Evolutionary conservation across 2,329 filamentous ascomycete species (phyloP).

Genomic region (Lojkania enalia): DNA sequence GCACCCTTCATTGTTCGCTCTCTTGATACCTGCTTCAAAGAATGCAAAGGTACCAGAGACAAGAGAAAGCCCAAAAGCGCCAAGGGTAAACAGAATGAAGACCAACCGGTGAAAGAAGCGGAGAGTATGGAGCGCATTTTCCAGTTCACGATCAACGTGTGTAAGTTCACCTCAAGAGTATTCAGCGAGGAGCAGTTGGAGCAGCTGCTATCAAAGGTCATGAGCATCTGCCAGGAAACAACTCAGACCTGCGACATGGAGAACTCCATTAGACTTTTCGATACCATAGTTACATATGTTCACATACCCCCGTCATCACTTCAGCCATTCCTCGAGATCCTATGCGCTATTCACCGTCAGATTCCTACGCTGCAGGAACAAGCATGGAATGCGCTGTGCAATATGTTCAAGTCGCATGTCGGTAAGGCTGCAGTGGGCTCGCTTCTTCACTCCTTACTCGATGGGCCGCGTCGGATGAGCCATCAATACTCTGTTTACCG

Average conservation of each 20-base stretch:
- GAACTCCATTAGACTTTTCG: constrained; percentile 68
- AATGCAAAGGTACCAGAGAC: constrained; percentile 27
- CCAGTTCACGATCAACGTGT: constrained; percentile 65
- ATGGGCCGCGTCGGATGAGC: constrained; percentile 29
- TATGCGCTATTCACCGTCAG: constrained; percentile 72
- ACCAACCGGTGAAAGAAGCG: constrained; percentile 28
- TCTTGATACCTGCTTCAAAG: constrained; percentile 39
- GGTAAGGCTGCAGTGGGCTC: constrained; percentile 70
- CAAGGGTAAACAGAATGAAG: constrained; percentile 28
- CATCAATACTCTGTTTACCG: constrained; percentile 31
- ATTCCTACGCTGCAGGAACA: constrained; percentile 63
- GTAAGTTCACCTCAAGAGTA: constrained; percentile 75
- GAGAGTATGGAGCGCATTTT: constrained; percentile 62
- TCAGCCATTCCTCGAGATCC: constrained; percentile 67
- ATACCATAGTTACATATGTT: constrained; percentile 72
- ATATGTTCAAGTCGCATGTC: constrained; percentile 73
- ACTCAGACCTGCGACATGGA: constrained; percentile 66
- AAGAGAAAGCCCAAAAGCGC: not conserved
- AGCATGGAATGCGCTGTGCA: constrained; percentile 71
- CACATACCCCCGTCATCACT: constrained; percentile 67
- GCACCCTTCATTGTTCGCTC: constrained; percentile 38
- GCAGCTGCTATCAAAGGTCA: constrained; percentile 63
- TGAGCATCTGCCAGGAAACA: constrained; percentile 70
- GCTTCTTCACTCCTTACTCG: constrained; percentile 59
- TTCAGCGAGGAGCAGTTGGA: constrained; percentile 65